These are phyloP conservation scores for Tuber magnatum DNA, from an alignment of 495 filamentous ascomycete genomes.

Conservation along the genomic window DNA sequence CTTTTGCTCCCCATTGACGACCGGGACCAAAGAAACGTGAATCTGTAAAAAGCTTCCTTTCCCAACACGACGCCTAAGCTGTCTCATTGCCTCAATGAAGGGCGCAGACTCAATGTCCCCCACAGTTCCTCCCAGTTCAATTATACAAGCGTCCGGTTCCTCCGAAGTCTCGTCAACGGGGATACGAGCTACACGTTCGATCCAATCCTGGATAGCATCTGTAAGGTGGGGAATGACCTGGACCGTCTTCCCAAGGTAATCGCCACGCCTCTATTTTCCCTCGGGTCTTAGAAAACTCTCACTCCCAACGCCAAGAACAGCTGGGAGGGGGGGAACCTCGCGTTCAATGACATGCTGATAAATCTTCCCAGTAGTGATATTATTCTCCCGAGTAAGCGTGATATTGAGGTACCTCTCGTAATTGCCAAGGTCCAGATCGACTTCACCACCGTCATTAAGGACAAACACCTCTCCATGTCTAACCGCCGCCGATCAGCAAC, in stretches of 20 bases:
- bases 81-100: slow-evolving; percentile 79
- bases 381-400: slow-evolving; percentile 69
- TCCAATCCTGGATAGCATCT: slow-evolving; percentile 86
- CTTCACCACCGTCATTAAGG: slow-evolving; percentile 68
- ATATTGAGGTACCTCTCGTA: slow-evolving; percentile 79
- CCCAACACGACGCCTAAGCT: slow-evolving; percentile 63
- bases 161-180: slow-evolving; percentile 78
- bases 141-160: slow-evolving; percentile 89
- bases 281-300: background rate
- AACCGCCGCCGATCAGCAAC: slow-evolving; percentile 21
- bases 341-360: slow-evolving; percentile 77
- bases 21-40: slow-evolving; percentile 71
- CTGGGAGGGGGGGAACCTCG: slow-evolving; percentile 18
- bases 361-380: slow-evolving; percentile 94
- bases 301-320: background rate
- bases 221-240: slow-evolving; percentile 91
- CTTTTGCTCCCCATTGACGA: slow-evolving; percentile 79
- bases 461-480: slow-evolving; percentile 72
- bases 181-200: slow-evolving; percentile 74
- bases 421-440: slow-evolving; percentile 91
- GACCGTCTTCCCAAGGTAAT: slow-evolving; percentile 87
- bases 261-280: slow-evolving; percentile 59
- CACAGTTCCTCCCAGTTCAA: slow-evolving; percentile 69
- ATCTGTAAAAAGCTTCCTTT: slow-evolving; percentile 80
- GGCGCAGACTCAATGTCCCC: slow-evolving; percentile 88